Evolutionary conservation across 352 stramenopile species (phyloP).

Genomic region (Pythium phragmitis): DNA sequence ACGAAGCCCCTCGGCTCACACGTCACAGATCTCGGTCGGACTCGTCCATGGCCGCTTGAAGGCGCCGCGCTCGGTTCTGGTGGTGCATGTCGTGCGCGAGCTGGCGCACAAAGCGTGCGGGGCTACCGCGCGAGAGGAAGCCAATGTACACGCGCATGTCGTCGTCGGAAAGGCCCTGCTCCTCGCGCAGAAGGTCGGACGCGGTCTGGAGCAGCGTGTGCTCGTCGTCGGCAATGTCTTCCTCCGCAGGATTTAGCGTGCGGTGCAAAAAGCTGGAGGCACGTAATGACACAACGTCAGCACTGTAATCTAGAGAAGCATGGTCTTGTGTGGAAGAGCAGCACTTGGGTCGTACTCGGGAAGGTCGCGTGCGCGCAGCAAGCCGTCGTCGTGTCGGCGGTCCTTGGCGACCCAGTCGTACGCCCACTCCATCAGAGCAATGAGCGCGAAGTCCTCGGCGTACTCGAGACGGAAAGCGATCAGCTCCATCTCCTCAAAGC

Average conservation of each 20-base stretch:
- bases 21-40: slow-evolving; percentile 26
- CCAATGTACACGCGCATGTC: slow-evolving; percentile 45
- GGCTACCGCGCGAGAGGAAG: slow-evolving; percentile 55
- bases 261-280: slow-evolving; percentile 44
- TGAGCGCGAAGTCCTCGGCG: slow-evolving; percentile 46
- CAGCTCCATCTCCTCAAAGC: slow-evolving; percentile 46
- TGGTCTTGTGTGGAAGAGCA: neutral
- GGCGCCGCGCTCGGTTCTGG: slow-evolving; percentile 22
- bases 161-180: slow-evolving; percentile 49
- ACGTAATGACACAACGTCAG: neutral
- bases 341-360: slow-evolving; percentile 32
- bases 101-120: slow-evolving; percentile 44
- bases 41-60: slow-evolving; percentile 3
- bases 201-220: slow-evolving; percentile 35
- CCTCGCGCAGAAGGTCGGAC: slow-evolving; percentile 32
- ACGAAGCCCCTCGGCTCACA: slow-evolving; percentile 2
- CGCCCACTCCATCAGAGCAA: slow-evolving; percentile 60
- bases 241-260: slow-evolving; percentile 55
- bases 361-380: slow-evolving; percentile 53
- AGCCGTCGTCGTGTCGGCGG: slow-evolving; percentile 42
- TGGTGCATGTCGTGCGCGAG: slow-evolving; percentile 55
- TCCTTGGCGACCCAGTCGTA: slow-evolving; percentile 47
- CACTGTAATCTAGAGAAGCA: neutral
- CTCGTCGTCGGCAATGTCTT: slow-evolving; percentile 48
- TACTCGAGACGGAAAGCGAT: slow-evolving; percentile 59